Evolutionary conservation across 305 asterid species (phyloP).

Genomic region (Rubia tinctorum): DNA sequence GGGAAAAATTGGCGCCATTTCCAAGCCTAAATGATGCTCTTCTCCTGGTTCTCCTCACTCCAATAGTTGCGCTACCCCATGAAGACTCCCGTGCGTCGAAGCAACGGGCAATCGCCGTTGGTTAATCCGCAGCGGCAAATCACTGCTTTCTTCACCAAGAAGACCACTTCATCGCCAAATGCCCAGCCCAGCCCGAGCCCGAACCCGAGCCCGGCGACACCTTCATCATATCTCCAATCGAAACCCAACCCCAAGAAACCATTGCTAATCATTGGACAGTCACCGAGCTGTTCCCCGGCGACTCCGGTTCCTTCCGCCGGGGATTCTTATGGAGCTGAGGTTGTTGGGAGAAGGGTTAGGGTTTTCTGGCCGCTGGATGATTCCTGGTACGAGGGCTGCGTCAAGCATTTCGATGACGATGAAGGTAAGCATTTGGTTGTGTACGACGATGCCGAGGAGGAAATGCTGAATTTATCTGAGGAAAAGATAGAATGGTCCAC

Average conservation of each 20-base stretch:
- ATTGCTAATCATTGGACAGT: conserved; percentile 45
- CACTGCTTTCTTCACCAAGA: conserved; percentile 68
- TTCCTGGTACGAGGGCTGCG: conserved; percentile 78
- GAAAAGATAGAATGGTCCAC: conserved; percentile 69
- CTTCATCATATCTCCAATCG: conserved; percentile 43
- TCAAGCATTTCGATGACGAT: conserved; percentile 53
- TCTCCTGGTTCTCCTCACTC: background rate
- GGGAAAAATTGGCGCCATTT: conserved; percentile 4
- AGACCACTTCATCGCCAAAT: conserved; percentile 33
- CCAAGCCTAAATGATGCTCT: background rate
- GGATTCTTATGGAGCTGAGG: conserved; percentile 51
- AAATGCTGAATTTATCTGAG: conserved; percentile 42
- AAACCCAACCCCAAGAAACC: conserved; percentile 42
- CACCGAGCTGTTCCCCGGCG: conserved; percentile 27
- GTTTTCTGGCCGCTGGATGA: conserved; percentile 89
- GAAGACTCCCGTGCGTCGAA: conserved; percentile 55
- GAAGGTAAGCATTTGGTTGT: conserved; percentile 80
- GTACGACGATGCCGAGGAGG: conserved; percentile 91
- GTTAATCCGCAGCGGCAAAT: conserved; percentile 87
- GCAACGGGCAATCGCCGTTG: conserved; percentile 88
- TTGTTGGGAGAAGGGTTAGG: conserved; percentile 52
- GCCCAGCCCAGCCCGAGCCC: conserved; percentile 1
- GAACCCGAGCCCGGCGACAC: conserved; percentile 44
- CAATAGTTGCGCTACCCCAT: conserved; percentile 9
- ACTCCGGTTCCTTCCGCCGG: conserved; percentile 23